These are phyloP conservation scores for Stereocaulon alpinum DNA, from an alignment of 495 filamentous ascomycete genomes.

Conservation along the genomic window DNA sequence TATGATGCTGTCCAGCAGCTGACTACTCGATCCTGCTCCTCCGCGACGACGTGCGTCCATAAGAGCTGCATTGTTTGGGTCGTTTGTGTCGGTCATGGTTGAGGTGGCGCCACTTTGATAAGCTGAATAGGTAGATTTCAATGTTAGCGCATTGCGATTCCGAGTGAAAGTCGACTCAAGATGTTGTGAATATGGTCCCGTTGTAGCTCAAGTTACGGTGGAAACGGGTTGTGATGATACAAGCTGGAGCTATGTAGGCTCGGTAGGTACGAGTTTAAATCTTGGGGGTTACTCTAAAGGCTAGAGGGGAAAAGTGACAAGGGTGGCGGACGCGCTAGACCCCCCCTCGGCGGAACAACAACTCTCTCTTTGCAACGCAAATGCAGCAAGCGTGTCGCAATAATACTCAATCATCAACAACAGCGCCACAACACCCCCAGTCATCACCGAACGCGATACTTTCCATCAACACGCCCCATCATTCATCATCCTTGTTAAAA, in stretches of 20 bases:
- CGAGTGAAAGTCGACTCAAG: not conserved
- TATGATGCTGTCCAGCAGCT: slow-evolving; percentile 90
- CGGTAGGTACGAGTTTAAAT: not conserved
- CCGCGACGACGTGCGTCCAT: slow-evolving; percentile 35
- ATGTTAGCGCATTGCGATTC: not conserved
- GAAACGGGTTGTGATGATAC: not conserved
- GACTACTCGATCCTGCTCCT: slow-evolving; percentile 65
- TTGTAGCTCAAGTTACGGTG: not conserved
- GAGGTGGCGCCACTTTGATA: not conserved
- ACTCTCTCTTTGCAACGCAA: slow-evolving; percentile 22
- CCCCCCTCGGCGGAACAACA: slow-evolving; percentile 35
- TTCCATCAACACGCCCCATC: no score
- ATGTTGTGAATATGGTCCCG: not conserved
- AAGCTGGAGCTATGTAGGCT: not conserved
- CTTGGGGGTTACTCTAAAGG: not conserved
- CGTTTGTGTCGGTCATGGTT: slow-evolving; percentile 14
- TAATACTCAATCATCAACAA: no score
- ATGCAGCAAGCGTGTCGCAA: no score
- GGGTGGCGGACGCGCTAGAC: not conserved
- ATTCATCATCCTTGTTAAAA: no score
- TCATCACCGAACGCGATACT: no score
- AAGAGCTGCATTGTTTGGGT: slow-evolving; percentile 39
- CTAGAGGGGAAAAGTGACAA: not conserved
- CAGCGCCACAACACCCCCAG: no score
- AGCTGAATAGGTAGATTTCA: no score